Percentiles rank a stretch among this genome's conserved stretches.
phyloP scores from a whole-genome alignment of 2,329 filamentous ascomycete genomes.

The Myrmaecium sp. region DNA sequence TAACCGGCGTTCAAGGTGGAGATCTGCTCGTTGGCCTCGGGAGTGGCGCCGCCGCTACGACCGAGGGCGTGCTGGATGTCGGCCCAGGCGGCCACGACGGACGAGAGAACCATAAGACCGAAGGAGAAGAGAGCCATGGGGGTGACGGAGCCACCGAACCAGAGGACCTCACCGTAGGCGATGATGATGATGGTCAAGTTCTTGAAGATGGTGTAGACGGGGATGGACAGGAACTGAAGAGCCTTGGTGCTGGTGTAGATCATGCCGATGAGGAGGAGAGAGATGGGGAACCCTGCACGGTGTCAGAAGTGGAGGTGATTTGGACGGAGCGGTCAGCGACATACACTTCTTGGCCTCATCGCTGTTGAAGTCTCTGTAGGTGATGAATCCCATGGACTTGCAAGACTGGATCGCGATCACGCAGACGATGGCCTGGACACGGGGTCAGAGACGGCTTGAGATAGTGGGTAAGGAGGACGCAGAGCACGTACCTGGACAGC shows the following conservation, averaged over 20 bases:
- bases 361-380: conserved; percentile 65
- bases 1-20: conserved; percentile 90
- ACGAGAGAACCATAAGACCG: conserved; percentile 90
- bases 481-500: conserved; percentile 60
- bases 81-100: conserved; percentile 88
- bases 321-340: conserved; percentile 16
- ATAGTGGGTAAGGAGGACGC: not conserved
- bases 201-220: conserved; percentile 99
- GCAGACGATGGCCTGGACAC: conserved; percentile 64
- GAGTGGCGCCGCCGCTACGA: conserved; percentile 34
- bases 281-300: conserved; percentile 80
- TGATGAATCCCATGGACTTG: conserved; percentile 70
- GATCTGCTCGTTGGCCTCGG: conserved; percentile 55
- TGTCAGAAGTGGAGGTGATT: conserved; percentile 6
- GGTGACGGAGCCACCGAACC: conserved; percentile 90
- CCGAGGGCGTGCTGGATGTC: conserved; percentile 77
- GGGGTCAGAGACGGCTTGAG: conserved; percentile 8
- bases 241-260: conserved; percentile 97
- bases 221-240: conserved; percentile 88
- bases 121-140: conserved; percentile 82
- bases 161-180: conserved; percentile 93
- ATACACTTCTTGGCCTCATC: conserved; percentile 87
- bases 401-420: conserved; percentile 67
- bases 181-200: conserved; percentile 98
- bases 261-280: conserved; percentile 91